Conservation (phyloP, 1,139 yeast genomes). For the Geotrichum cucujoidarum region DNA sequence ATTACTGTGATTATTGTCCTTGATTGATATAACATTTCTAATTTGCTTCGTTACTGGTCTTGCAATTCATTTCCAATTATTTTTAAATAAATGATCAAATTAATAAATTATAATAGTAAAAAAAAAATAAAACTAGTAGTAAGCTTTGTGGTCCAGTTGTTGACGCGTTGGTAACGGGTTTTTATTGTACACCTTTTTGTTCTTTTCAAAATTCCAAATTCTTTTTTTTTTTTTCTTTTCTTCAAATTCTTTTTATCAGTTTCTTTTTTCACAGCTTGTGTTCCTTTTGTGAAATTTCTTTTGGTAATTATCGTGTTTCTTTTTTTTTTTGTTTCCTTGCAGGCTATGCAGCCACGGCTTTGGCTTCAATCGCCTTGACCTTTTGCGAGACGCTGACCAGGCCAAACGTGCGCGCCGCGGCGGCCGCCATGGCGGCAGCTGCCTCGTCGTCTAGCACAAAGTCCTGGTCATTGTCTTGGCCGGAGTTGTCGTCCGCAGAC, state of each 20-base stretch:
- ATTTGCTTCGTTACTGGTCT: neutral
- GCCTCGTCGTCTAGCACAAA: slow-evolving; percentile 8
- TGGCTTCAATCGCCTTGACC: neutral
- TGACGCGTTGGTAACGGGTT: too few species aligned
- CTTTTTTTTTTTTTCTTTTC: neutral
- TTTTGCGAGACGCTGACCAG: slow-evolving; percentile 6
- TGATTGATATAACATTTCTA: neutral
- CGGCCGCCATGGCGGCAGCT: slow-evolving; percentile 16
- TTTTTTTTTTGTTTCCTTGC: neutral
- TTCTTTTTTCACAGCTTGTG: too few species aligned
- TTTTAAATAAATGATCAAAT: too few species aligned
- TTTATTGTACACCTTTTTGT: neutral
- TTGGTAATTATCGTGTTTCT: neutral
- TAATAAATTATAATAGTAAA: too few species aligned
- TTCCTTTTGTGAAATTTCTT: too few species aligned
- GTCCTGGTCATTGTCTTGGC: neutral
- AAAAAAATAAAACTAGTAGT: too few species aligned
- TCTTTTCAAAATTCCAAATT: neutral
- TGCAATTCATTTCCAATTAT: too few species aligned
- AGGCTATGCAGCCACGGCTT: neutral
- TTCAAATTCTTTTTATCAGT: too few species aligned
- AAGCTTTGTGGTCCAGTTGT: neutral
- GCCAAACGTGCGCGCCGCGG: slow-evolving; percentile 18
- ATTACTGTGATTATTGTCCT: too few species aligned
- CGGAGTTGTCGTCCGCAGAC: neutral